phyloP scores from a whole-genome alignment of 257 asterid genomes.

The Cruciata laevipes region DNA sequence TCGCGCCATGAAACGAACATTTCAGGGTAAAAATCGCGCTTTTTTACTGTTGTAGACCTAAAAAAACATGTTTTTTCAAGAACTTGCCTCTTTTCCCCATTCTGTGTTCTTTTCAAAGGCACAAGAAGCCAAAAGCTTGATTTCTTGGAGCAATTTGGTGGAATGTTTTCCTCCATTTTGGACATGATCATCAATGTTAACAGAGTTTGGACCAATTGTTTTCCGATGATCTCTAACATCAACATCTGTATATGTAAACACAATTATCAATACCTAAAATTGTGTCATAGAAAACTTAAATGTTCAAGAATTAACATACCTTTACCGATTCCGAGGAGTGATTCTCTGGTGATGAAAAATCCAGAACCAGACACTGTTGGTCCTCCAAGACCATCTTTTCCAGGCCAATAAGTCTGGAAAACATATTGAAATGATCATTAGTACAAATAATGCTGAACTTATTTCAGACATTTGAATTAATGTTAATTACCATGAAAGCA shows the following conservation, averaged over 20 bases:
- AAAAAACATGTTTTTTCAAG: neutral
- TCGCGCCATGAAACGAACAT: neutral
- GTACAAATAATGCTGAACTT: neutral
- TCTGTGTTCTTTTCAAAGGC: conserved; percentile 36
- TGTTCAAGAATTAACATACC: neutral
- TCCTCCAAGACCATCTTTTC: conserved; percentile 52
- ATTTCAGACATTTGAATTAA: neutral
- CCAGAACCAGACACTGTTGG: conserved; percentile 44
- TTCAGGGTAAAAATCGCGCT: neutral
- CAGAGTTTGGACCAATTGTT: conserved; percentile 41
- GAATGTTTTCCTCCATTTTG: neutral
- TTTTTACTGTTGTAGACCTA: no score
- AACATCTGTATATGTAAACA: conserved; percentile 17
- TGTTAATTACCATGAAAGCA: conserved; percentile 22
- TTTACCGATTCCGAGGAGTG: conserved; percentile 27
- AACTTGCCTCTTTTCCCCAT: conserved; percentile 60
- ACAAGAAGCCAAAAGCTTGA: conserved; percentile 40
- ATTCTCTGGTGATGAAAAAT: conserved; percentile 46
- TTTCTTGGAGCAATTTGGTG: conserved; percentile 22
- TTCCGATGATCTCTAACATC: conserved; percentile 31
- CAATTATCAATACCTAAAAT: no score
- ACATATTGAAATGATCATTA: no score
- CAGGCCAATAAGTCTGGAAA: conserved; percentile 36
- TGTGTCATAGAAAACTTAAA: no score
- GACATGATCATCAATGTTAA: conserved; percentile 7